Base-by-base conservation (phyloP, 2,329 filamentous ascomycete species). In the Colletotrichum zoysiae region DNA sequence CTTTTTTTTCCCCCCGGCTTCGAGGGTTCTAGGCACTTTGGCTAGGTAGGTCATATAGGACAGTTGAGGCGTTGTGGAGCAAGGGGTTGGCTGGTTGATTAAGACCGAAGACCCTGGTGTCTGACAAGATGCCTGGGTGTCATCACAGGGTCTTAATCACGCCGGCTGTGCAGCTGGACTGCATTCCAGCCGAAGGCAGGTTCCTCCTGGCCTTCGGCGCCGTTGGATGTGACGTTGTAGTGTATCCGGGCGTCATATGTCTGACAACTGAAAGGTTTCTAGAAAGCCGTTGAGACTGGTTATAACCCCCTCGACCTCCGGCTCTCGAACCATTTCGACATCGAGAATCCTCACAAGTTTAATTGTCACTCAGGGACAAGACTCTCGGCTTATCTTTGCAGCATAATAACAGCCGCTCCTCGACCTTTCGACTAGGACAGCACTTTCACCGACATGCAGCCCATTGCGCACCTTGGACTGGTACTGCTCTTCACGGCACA, bases 151-250 rank as follows among this genome's bases (percentile, higher is more conserved):
- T 72, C 70, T 61, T 55, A 61, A 44, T 53, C 70, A 53, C 42
- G 46, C 46, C 56, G 44, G 44, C 59, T 46, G 58, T 5, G 46
- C 46, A 51, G 60, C 35, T 14, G 33, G 53, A 26, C 65, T 30
- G 26, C 70, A 72, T 72, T 72, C 70, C 70, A 35, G 18, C 42
- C n/a, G 66, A 51, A 30, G 70, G 70, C 70, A n/a, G 65, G 60
- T 63, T 53, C 7, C 9, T 16, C 7, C 9, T 16, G 38, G 48
- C 16, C 16, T 56, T 56, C 48, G 65, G 44, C 53, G 59, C 60
- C 60, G 70, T 72, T 70, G 38, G 57, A 50, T 2, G 40, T 70
- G 70, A 70, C 70, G 70, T 69, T 44, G 23, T 38, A n/a, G 20
- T 60, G 50, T 44, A 26, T 50, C 38, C 56, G 16, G 68, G 46